Conservation (phyloP, 192 early-diverging fungal genomes). For the Podila epicladia region DNA sequence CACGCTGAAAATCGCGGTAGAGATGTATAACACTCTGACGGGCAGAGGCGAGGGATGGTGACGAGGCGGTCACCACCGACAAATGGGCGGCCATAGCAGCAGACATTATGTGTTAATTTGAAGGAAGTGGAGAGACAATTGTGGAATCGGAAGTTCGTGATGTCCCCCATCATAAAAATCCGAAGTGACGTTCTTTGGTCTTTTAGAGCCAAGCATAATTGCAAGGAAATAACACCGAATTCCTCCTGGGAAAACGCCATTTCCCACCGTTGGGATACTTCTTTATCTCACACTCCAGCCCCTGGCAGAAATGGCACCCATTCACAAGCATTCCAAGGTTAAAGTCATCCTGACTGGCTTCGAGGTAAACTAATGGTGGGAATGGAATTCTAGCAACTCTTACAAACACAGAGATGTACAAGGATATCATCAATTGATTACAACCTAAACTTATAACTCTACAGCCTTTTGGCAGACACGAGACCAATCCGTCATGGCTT, state of each 20-base stretch:
- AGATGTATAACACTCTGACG: conserved; percentile 68
- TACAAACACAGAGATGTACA: background rate
- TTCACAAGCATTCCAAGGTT: conserved; percentile 25
- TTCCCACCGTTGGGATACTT: background rate
- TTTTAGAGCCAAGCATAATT: no score
- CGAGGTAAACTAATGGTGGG: conserved; percentile 15
- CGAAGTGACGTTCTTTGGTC: no score
- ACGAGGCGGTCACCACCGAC: conserved; percentile 63
- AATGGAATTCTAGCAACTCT: background rate
- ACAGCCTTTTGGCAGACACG: conserved; percentile 40
- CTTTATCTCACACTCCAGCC: background rate
- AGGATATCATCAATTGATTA: background rate
- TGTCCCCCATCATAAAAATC: no score
- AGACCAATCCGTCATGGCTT: conserved; percentile 45
- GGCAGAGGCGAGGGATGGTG: conserved; percentile 70
- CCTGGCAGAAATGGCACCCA: conserved; percentile 26
- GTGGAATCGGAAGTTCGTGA: background rate
- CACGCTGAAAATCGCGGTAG: conserved; percentile 78
- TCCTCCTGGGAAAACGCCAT: no score
- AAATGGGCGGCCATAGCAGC: conserved; percentile 56
- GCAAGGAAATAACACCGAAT: no score
- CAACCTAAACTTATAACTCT: background rate
- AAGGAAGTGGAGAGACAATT: background rate
- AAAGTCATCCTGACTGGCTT: conserved; percentile 48
- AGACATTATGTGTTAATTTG: conserved; percentile 34